Base-by-base conservation (phyloP, 495 filamentous ascomycete species). In the Poronia punctata region DNA sequence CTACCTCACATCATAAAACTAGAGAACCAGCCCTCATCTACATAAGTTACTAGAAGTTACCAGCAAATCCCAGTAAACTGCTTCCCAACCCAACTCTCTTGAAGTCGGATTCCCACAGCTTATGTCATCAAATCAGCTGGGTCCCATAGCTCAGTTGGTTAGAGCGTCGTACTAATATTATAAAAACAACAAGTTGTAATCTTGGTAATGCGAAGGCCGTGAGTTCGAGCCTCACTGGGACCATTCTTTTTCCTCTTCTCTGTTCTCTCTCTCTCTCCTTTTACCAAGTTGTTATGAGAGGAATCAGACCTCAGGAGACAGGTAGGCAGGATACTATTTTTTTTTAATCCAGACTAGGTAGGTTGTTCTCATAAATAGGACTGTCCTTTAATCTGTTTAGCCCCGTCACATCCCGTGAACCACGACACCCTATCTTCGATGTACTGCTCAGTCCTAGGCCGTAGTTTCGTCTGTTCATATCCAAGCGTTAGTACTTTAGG, bases 401-500 rank as follows among this genome's bases (percentile, higher is more conserved):
- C 56, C 17, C 63, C 61, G 21, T 70, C 54, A 23, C 53, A 50
- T 3, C 53, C 63, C 3, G 29, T 27, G 11, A 67, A 55, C 71
- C 69, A 76, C 24, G 34, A 43, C 22, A 73, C 66, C 12, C 71
- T 54, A 30, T 61, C 52, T 50, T 70, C 63, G 6, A 40, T 48
- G 50, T 60, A 76, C 34, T 61, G 59, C 58, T 74, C 73, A 9
- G 59, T 30, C 36, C 44, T 47, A 7, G 71, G 74, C 29, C 49
- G 65, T 44, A 77, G 58, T 46, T 64, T 68, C 6, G 69, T 74
- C 56, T 40, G 7, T 23, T 31, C 12, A n/a, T 11, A 20, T 1
- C 9, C 12, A 17, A 9, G 7, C 4, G 24, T 30, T 10, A 39
- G n/a, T 29, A n/a, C 8, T 15, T 30, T 27, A 3, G 4, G 3